A percentile compares a stretch with the other conserved stretches of the same genome.
Evolutionary conservation across 2,329 filamentous ascomycete species (phyloP).

Genomic region (Rhytidhysteron rufulum): DNA sequence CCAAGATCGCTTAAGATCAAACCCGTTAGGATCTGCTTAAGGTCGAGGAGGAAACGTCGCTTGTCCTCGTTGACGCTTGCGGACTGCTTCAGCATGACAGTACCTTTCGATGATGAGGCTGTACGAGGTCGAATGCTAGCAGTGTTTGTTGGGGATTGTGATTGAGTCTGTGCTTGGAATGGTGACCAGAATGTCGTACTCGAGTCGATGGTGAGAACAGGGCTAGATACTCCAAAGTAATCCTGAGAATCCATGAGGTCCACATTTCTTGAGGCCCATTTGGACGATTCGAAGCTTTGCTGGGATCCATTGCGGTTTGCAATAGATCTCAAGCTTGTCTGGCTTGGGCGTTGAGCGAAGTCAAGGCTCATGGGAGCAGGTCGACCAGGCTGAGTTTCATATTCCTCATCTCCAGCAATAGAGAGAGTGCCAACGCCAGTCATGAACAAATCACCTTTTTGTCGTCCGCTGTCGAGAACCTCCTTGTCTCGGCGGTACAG

Average conservation of each 20-base stretch:
- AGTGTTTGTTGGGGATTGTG: conserved; percentile 60
- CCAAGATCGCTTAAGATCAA: conserved; percentile 86
- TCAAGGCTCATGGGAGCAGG: conserved; percentile 40
- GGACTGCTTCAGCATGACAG: conserved; percentile 56
- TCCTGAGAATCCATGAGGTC: conserved; percentile 69
- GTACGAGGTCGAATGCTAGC: conserved; percentile 62
- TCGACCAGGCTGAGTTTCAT: conserved; percentile 33
- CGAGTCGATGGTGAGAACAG: conserved; percentile 69
- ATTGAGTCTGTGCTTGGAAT: conserved; percentile 66
- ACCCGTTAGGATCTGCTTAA: conserved; percentile 77
- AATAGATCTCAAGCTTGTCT: conserved; percentile 56
- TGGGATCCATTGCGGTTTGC: conserved; percentile 64
- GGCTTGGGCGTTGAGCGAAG: conserved; percentile 49
- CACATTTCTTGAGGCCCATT: conserved; percentile 52
- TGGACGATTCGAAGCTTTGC: conserved; percentile 66
- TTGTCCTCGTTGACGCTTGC: conserved; percentile 64
- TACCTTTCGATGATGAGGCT: conserved; percentile 65
- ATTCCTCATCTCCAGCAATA: conserved; percentile 46
- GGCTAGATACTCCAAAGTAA: conserved; percentile 66
- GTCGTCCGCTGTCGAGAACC: conserved; percentile 50
- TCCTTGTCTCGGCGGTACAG: conserved; percentile 76
- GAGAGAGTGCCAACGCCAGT: conserved; percentile 46
- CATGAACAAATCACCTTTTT: conserved; percentile 47
- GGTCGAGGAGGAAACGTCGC: conserved; percentile 69
- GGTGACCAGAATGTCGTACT: conserved; percentile 86